These are phyloP conservation scores for Acanthamoeba lenticulata DNA, from an alignment of 208 protist species.

Conservation along the genomic window DNA sequence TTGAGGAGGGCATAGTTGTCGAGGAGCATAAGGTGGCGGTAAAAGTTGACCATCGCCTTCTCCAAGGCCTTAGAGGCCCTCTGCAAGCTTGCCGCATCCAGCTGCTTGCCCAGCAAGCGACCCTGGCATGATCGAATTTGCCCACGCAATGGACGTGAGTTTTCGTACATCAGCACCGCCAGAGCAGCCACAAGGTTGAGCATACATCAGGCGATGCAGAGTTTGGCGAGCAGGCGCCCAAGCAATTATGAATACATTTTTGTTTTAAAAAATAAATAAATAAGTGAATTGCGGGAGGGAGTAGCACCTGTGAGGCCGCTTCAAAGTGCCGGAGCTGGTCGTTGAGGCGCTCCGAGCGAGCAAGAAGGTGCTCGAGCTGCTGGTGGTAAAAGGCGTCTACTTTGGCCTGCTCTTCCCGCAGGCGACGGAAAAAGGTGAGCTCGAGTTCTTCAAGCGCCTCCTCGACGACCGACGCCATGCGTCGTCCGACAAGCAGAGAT, in stretches of 20 bases:
- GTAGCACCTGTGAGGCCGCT: not conserved
- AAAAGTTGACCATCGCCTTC: slow-evolving; percentile 48
- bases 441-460: slow-evolving; percentile 24
- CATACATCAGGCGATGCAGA: no score
- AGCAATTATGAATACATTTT: no score
- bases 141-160: not conserved
- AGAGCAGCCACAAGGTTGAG: no score
- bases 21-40: slow-evolving; percentile 59
- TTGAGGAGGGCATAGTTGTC: slow-evolving; percentile 50
- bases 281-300: no score
- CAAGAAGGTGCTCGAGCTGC: slow-evolving; percentile 17
- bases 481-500: not conserved
- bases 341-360: not conserved
- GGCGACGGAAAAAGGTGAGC: slow-evolving; percentile 29
- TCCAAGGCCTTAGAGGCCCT: slow-evolving; percentile 40
- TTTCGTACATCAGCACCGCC: not conserved
- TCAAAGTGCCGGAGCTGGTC: slow-evolving; percentile 44
- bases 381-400: slow-evolving; percentile 41
- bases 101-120: not conserved
- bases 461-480: not conserved
- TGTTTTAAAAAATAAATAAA: no score
- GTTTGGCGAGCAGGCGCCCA: no score
- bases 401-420: slow-evolving; percentile 45
- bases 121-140: not conserved
- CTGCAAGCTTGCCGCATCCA: not conserved